Evolutionary conservation across 2,329 filamentous ascomycete species (phyloP), one percentile per base, ranked within the genome.

Genomic region (Penicillium sp.): DNA sequence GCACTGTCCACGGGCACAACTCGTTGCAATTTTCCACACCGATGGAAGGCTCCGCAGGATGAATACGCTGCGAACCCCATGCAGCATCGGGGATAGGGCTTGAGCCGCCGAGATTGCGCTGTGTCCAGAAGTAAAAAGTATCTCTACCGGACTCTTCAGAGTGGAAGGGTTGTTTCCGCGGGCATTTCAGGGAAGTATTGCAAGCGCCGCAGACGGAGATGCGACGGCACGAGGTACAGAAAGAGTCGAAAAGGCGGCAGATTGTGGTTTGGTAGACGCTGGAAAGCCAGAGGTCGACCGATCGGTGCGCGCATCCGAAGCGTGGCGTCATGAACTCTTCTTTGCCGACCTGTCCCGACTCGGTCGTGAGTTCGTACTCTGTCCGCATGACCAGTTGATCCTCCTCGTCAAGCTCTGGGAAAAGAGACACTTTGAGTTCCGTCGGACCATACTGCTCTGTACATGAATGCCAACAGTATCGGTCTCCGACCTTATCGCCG

Each of bases 221-320:
- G 16, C 71, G 70, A 49, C 67, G 66, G 58, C 75, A 77, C 4
- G 73, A 73, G 4, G 68, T 58, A 55, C 75, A 77, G 54, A 65
- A 66, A 6, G 65, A 69, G 54, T 76, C 72, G 54, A 72, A 69
- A 9, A 71, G 62, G 24, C 70, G 72, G 47, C 75, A 77, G 57
- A 75, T 66, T 1, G 70, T 70, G 13, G 72, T 73, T 58, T 77
- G 74, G 36, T 74, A 73, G 39, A 75, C 73, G 50, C 74, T 73
- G 6, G 74, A 73, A 16, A 77, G 55, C 75, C 75, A 77, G n/a
- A 77, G 60, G 59, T 77, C 75, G 52, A 76, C 64, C 0, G 75
- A 77, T 53, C 75, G 68, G 60, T 77, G 75, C 19, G 75, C 73
- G 50, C 75, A 77, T 44, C 74, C 75, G 52, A 77, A 76, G 2